Evolutionary conservation across 495 filamentous ascomycete genomes (phyloP).

Genomic region (Hyphodiscus hymeniophilus): DNA sequence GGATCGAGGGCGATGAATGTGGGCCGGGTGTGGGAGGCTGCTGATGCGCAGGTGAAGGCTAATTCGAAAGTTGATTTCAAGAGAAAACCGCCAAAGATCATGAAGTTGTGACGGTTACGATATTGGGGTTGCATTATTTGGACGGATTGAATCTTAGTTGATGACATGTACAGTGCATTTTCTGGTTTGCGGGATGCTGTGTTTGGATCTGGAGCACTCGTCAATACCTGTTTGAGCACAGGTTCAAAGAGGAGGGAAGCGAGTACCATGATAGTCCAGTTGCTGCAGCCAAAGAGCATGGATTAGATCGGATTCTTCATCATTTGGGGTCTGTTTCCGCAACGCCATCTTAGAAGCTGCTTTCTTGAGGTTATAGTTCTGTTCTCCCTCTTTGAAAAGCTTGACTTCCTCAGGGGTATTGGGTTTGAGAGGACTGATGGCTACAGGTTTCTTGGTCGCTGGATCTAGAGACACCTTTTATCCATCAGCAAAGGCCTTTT

Average conservation of each 20-base stretch:
- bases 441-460: conserved; percentile 55
- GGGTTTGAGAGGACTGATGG: conserved; percentile 43
- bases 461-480: conserved; percentile 60
- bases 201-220: conserved; percentile 54
- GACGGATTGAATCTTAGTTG: conserved; percentile 58
- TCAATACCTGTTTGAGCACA: background rate
- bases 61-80: conserved; percentile 78
- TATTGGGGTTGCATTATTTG: conserved; percentile 86
- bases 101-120: conserved; percentile 78
- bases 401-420: conserved; percentile 65
- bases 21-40: conserved; percentile 64
- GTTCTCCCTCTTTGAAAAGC: conserved; percentile 61
- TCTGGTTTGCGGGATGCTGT: conserved; percentile 45
- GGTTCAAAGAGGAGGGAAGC: conserved; percentile 24
- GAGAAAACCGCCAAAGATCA: conserved; percentile 85
- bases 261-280: conserved; percentile 45
- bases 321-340: conserved; percentile 65
- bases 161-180: conserved; percentile 59
- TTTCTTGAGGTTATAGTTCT: conserved; percentile 69
- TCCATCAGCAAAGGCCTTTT: background rate
- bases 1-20: conserved; percentile 75
- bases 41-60: conserved; percentile 81
- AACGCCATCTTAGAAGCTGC: conserved; percentile 53
- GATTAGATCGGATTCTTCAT: conserved; percentile 68
- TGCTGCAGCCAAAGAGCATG: conserved; percentile 74